phyloP scores from a whole-genome alignment of 768 basidiomycete genomes.

The Infundibulicybe gibba region DNA sequence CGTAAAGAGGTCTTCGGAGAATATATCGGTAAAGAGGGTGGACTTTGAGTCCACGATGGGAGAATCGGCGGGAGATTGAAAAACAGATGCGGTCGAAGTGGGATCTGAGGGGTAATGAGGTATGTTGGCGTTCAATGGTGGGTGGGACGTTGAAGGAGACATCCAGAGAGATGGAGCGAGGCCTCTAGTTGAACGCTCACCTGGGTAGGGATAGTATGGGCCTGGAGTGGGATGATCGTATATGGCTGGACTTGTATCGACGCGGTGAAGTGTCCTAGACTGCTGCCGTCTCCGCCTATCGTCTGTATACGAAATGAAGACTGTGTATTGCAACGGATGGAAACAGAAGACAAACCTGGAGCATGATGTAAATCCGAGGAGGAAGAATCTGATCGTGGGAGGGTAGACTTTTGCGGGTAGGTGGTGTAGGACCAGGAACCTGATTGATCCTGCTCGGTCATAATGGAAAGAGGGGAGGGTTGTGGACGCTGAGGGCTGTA shows the following conservation, averaged over 20 bases:
- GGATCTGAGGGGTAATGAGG: slow-evolving; percentile 32
- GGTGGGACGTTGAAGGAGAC: slow-evolving; percentile 56
- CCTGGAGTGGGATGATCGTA: no score
- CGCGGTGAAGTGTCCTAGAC: no score
- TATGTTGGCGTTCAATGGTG: slow-evolving; percentile 29
- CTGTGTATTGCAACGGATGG: no score
- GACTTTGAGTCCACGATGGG: slow-evolving; percentile 54
- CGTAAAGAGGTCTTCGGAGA: slow-evolving; percentile 65
- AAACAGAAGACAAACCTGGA: no score
- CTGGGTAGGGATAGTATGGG: slow-evolving; percentile 24
- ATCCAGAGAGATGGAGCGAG: slow-evolving; percentile 83
- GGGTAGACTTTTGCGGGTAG: slow-evolving; percentile 2
- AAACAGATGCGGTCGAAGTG: slow-evolving; percentile 23
- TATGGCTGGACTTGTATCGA: no score
- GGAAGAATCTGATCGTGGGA: slow-evolving; percentile 1
- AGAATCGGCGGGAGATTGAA: slow-evolving; percentile 25
- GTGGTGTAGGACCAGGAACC: slow-evolving; percentile 6
- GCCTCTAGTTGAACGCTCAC: slow-evolving; percentile 49
- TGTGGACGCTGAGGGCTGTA: slow-evolving; percentile 1
- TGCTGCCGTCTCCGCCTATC: no score
- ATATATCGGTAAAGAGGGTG: slow-evolving; percentile 64
- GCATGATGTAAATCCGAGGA: no score
- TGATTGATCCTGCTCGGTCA: slow-evolving; percentile 7
- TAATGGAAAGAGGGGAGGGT: slow-evolving; percentile 11
- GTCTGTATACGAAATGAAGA: no score